Base-by-base conservation (phyloP, 2,329 filamentous ascomycete species). In the Capronia coronata region DNA sequence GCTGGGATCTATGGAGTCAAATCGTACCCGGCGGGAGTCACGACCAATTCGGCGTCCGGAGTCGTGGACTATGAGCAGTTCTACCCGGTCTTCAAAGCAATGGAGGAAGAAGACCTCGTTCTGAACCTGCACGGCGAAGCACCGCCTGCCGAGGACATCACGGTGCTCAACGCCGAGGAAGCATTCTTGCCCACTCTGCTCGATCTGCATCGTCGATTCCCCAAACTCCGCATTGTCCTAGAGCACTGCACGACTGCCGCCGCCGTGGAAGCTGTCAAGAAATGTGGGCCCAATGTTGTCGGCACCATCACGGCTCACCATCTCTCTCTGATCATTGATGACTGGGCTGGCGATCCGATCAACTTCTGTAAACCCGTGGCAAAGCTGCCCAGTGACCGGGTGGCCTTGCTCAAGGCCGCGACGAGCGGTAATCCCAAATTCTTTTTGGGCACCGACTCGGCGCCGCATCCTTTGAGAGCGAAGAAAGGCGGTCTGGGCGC, bases 41-140 rank as follows among this genome's bases (percentile, higher is more conserved):
- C 76, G 2, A 79, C 76, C 44, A 80, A 83, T 62, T 81, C 77
- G 2, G 73, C 74, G 29, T 65, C 68, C 7, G 71, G 71, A 3
- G 71, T 74, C 1, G 61, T 71, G 35, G 69, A 71, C 56, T 71
- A 71, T 49, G 64, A 66, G 7, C 58, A 64, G 13, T 71, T 71
- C 58, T 73, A 72, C 50, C 68, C 70, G 4, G 86, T 91, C 11
- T 94, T 97, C 64, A 78, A 76, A n/a, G 86, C 87, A 57, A 96
- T 97, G 90, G 85, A 95, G 65, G 72, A 82, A 52, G 80, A 89
- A 58, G 82, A 83, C 58, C 74, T 95, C 64, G 78, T 94, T n/a
- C 76, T 94, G 35, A 96, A 96, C 70, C 74, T 97, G n/a, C 90
- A 97, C 66, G 91, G 90, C 58, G 91, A 96, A 69, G 80, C 84